Base-by-base conservation (phyloP, 2,329 filamentous ascomycete genomes). In the Ophiostoma sp. region DNA sequence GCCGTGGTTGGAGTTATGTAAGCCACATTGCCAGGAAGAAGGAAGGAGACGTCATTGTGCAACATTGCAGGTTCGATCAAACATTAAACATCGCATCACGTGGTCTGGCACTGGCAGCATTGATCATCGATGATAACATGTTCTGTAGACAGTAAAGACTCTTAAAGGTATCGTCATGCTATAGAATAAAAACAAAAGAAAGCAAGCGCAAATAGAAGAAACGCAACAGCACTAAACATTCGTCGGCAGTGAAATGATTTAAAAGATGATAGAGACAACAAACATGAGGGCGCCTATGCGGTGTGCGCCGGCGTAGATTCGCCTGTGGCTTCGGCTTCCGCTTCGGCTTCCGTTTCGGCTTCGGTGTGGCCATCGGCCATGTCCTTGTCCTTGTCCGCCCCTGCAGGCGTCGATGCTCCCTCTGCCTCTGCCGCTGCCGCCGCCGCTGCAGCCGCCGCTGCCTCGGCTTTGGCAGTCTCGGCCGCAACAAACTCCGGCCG, bases 401-500 rank as follows among this genome's bases (percentile, higher is more conserved):
- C n/a, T 13, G 20, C 20, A 6, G 62, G 17, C 2, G 33, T 20
- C 15, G 60, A n/a, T 2, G 60, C n/a, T 33, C 17, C 33, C 17
- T 36, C 60, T 7, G 60, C 33, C 17, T 36, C 60, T 7, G 60
- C 13, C 15, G 31, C 33, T 17, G 17, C 33, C 1, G 20, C 35
- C 20, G 8, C 35, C 4, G 17, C 35, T 3, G 17, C 33, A 13
- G 35, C 57, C 27, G 1, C 39, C 15, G 31, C 36, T 39, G 17
- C 7, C 35, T 41, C 20, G 2, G 64, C 64, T 27, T 39, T 35
- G n/a, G 35, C 65, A 27, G 17, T 35, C 27, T 52, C 20, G 8
- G 41, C 41, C 17, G 66, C 66, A 13, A 83, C 74, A 73, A 87
- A 88, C 7, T 78, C 80, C 3, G 86, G 87, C 20, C 87, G 82